Evolutionary conservation across 305 asterid species (phyloP).

Genomic region (Fraxinus ornus): DNA sequence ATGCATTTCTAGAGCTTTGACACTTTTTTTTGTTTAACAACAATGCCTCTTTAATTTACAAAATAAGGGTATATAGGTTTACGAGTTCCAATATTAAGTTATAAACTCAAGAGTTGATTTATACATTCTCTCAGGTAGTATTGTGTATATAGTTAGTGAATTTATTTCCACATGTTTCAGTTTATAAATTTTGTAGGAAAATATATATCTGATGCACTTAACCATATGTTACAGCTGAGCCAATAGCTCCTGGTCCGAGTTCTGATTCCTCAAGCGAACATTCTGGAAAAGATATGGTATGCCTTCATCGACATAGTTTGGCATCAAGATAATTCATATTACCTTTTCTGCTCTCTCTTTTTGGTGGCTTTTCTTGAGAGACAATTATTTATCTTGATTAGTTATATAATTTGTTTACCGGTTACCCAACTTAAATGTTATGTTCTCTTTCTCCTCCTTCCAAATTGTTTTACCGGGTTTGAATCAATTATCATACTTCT

Average conservation of each 20-base stretch:
- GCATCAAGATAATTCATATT: not conserved
- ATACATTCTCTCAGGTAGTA: not conserved
- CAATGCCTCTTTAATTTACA: not conserved
- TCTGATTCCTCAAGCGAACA: conserved; percentile 26
- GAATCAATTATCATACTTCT: not conserved
- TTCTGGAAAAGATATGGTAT: conserved; percentile 33
- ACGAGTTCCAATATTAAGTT: not conserved
- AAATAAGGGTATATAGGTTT: not conserved
- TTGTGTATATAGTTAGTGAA: not conserved
- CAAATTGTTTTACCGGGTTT: not conserved
- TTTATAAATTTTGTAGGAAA: not conserved
- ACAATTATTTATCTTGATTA: not conserved
- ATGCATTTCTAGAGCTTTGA: not conserved
- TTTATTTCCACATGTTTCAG: not conserved
- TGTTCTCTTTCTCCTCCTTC: not conserved
- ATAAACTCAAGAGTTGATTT: not conserved
- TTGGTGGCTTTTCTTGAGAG: not conserved
- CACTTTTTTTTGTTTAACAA: not conserved
- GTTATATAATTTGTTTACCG: not conserved
- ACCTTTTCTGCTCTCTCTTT: conserved; percentile 1
- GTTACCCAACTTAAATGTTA: not conserved
- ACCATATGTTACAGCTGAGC: conserved; percentile 33
- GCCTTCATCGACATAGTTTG: not conserved
- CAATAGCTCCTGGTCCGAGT: conserved; percentile 28
- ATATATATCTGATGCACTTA: conserved; percentile 12